A percentile compares a stretch with the other conserved stretches of the same genome.
These are phyloP conservation scores for Diaporthe destruens DNA, from an alignment of 2,329 filamentous ascomycete species.

Conservation along the genomic window DNA sequence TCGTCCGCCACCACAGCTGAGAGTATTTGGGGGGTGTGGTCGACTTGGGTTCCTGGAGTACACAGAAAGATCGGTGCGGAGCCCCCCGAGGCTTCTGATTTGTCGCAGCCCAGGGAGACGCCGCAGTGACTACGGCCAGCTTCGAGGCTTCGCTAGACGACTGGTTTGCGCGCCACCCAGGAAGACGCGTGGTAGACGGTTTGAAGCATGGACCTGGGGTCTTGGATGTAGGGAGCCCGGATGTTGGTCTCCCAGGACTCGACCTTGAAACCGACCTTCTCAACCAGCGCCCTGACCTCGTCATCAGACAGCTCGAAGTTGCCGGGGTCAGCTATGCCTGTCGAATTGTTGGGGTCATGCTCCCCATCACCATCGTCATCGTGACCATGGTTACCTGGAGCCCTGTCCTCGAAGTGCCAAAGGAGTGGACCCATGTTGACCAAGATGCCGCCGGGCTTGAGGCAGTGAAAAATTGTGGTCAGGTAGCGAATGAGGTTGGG, in stretches of 20 bases:
- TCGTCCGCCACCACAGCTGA: not conserved
- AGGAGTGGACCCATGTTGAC: constrained; percentile 91
- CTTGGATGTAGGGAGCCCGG: constrained; percentile 89
- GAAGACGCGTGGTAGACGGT: constrained; percentile 83
- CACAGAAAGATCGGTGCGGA: not conserved
- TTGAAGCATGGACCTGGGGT: constrained; percentile 86
- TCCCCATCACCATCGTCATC: constrained; percentile 65
- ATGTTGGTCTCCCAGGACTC: constrained; percentile 70
- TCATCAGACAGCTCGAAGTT: constrained; percentile 91
- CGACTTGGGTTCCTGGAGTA: not conserved
- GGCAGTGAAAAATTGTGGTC: constrained; percentile 82
- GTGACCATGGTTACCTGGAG: constrained; percentile 68
- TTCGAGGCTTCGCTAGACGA: not conserved
- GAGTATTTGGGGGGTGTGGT: not conserved
- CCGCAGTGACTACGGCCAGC: not conserved
- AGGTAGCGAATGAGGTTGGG: constrained; percentile 93
- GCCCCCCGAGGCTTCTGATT: too few relatives aligned
- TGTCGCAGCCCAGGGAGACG: not conserved
- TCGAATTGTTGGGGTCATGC: constrained; percentile 61
- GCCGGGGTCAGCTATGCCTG: constrained; percentile 88
- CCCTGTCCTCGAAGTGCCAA: constrained; percentile 93
- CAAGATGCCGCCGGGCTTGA: constrained; percentile 83
- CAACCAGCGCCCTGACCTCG: constrained; percentile 83
- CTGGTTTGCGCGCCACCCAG: constrained; percentile 85
- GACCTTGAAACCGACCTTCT: constrained; percentile 81